Evolutionary conservation across 2,329 filamentous ascomycete species (phyloP).

Genomic region (Phaeosphaeria sp.): DNA sequence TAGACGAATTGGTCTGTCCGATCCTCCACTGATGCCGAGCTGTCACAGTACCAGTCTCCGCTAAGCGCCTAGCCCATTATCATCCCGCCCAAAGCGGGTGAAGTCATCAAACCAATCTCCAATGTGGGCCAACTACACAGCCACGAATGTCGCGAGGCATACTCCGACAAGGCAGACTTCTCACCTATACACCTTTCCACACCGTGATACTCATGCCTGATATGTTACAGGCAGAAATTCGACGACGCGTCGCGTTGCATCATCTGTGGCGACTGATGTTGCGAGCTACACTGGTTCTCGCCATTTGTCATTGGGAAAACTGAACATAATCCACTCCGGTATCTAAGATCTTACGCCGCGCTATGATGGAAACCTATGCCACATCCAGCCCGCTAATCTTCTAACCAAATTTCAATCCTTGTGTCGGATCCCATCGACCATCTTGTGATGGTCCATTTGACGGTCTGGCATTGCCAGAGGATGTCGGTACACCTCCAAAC

Average conservation of each 20-base stretch:
- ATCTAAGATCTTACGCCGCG: neutral
- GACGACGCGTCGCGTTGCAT: conserved; percentile 14
- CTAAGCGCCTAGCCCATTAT: neutral
- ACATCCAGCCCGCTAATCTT: neutral
- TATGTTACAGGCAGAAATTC: neutral
- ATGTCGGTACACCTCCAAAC: conserved; percentile 62
- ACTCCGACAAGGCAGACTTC: conserved; percentile 33
- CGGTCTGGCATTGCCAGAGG: conserved; percentile 39
- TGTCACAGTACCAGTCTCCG: conserved; percentile 20
- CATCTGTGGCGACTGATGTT: neutral
- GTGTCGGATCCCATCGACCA: conserved; percentile 48
- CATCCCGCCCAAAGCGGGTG: conserved; percentile 4
- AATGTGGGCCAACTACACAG: conserved; percentile 23
- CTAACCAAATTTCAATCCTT: conserved; percentile 50
- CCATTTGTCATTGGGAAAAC: neutral
- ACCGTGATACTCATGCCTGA: conserved; percentile 9
- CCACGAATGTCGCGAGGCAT: conserved; percentile 32
- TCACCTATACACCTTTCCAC: conserved; percentile 9
- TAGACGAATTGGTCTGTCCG: conserved; percentile 5
- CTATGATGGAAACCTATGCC: conserved; percentile 2
- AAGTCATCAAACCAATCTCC: conserved; percentile 15
- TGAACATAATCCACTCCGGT: neutral
- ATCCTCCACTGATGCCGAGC: conserved; percentile 12
- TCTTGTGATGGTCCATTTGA: conserved; percentile 43
- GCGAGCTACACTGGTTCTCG: neutral